Evolutionary conservation across 371 early-diverging fungal species (phyloP), one percentile per base, ranked within the genome.

Genomic region (Amoeboaphelidium protococcarum): DNA sequence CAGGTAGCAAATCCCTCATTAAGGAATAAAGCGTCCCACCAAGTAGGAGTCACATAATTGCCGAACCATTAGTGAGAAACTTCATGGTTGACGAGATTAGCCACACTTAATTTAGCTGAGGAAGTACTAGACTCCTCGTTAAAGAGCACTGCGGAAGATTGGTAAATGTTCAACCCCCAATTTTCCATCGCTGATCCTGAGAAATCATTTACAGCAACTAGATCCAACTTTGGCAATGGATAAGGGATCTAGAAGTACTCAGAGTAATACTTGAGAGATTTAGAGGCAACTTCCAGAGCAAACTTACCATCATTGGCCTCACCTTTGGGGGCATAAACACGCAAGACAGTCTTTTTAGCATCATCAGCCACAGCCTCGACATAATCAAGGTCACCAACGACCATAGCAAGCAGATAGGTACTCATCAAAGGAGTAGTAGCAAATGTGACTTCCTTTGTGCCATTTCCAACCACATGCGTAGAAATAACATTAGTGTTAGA

Each of bases 1-100:
- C 82, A 87, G 0, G 90, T 89, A 13, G 91, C 96, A 65, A 90
- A 95, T 19, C 92, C 92, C 63, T 95, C 96, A 64, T 91, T 90
- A 37, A 95, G 71, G 87, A 89, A 94, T 27, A 94, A 68, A 52
- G 87, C 80, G 49, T 69, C 67, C 92, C 89, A 91, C 86, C 82
- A 87, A 52, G 64, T 58, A 55, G 59, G 77, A 19, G 87, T 87
- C 16, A 87, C 91, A 44, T 89, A 61, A 62, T 95, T 90, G 21
- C 96, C 96, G 61, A 95, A 91, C 83, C 46, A 45, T 31, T 43
- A 87, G 61, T 89, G 91, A 2, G 87, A 89, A 19, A 91, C 64
- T 67, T 95, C 95, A 59, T 92, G 96, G 43, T 76, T 74, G 2
- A 90, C 82, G 23, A 77, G 76, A 46, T 77, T 76, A 1, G 86